Base-by-base conservation (phyloP, 179 eudicot genomes). In the Pouteria campechiana region DNA sequence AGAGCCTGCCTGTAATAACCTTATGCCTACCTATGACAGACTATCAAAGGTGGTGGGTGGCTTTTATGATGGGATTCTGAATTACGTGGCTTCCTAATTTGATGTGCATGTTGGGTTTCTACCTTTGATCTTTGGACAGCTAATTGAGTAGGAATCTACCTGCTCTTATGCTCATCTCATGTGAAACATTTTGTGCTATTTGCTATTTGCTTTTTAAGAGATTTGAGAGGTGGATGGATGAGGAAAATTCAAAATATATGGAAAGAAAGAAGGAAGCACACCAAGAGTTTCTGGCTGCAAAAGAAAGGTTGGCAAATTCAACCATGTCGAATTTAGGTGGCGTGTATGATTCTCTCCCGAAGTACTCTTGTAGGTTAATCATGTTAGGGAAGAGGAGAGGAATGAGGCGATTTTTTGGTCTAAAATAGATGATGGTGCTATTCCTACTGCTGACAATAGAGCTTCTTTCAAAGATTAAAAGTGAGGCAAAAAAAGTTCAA, bases 151-250 rank as follows among this genome's bases (percentile, higher is more conserved):
- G n/a, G n/a, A n/a, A n/a, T n/a, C n/a, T n/a, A n/a, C n/a, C n/a
- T n/a, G n/a, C n/a, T n/a, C 20, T 38, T 17, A 25, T 5, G 12
- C 18, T 17, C 10, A 23, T 29, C 32, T 7, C 31, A 7, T 35
- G 23, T 15, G 6, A n/a, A 11, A 38, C 4, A 45, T 22, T 32
- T 3, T 10, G 0, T 17, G 22, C 19, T 24, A 36, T 1, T 13
- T 10, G 41, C 10, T 15, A 2, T 14, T 34, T 6, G 8, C 0
- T 4, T 27, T 35, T 1, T 37, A 25, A 2, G 4, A 23, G 27
- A 35, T 34, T 14, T 22, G 2, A 87, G 56, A 58, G 24, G n/a
- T 86, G 87, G 87, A 82, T 90, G 22, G 82, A 82, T 7, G 68
- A 76, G 29, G 76, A 74, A 49, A 64, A 74, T 42, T 30, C 11